Evolutionary conservation across 441 rosid species (phyloP).

Genomic region (Brassica balearica): DNA sequence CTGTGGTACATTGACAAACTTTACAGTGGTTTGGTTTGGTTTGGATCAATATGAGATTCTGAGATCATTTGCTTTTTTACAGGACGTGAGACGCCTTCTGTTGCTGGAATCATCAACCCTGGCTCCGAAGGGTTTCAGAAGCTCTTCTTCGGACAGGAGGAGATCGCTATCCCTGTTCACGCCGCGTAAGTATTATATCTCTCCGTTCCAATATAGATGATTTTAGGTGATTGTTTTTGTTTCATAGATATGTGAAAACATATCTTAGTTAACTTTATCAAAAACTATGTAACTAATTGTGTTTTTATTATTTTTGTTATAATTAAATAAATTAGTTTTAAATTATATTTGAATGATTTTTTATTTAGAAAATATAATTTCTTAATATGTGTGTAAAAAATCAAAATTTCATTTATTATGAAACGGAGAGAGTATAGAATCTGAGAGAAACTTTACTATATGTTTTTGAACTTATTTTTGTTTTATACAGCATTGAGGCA

Average conservation of each 20-base stretch:
- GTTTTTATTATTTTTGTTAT: too few relatives aligned
- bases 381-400: too few relatives aligned
- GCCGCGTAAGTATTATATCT: constrained; percentile 56
- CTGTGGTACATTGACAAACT: constrained; percentile 53
- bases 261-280: too few relatives aligned
- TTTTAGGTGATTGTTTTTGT: too few relatives aligned
- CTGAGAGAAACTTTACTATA: not conserved
- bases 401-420: too few relatives aligned
- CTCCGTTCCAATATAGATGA: too few relatives aligned
- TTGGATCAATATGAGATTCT: constrained; percentile 24
- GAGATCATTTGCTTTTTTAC: constrained; percentile 1
- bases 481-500: constrained; percentile 74
- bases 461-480: not conserved
- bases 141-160: constrained; percentile 95
- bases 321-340: too few relatives aligned
- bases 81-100: constrained; percentile 97
- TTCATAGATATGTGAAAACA: too few relatives aligned
- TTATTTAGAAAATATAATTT: too few relatives aligned
- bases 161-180: constrained; percentile 97
- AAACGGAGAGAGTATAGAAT: too few relatives aligned
- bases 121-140: constrained; percentile 97
- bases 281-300: too few relatives aligned
- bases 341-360: too few relatives aligned
- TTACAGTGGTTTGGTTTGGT: not conserved
- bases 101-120: constrained; percentile 92